Evolutionary conservation across 176 grass and related monocot species (phyloP).

Genomic region (Oryza glumipatula): DNA sequence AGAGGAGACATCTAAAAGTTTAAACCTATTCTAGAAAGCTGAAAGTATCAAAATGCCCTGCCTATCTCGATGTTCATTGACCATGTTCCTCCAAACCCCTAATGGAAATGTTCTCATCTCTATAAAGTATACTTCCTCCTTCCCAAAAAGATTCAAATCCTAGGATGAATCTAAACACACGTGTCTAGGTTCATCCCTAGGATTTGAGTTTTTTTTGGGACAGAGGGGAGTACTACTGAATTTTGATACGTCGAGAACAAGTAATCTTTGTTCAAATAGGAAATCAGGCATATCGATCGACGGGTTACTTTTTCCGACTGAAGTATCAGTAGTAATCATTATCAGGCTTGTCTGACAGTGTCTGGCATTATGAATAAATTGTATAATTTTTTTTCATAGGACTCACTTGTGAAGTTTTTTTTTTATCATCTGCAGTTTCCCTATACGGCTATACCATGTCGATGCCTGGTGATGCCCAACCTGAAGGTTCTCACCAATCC

Average conservation of each 20-base stretch:
- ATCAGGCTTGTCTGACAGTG: background rate
- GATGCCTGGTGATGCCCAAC: constrained; percentile 6
- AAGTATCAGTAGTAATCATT: background rate
- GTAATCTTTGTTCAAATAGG: background rate
- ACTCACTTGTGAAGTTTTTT: background rate
- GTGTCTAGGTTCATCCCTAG: too few relatives aligned
- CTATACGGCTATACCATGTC: background rate
- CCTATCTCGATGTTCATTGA: background rate
- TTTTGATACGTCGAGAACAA: background rate
- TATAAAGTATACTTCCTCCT: background rate
- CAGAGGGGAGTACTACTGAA: background rate
- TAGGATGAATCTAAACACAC: too few relatives aligned
- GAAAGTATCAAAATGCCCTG: background rate
- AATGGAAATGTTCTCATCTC: background rate
- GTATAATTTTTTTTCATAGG: background rate
- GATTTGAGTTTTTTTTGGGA: too few relatives aligned
- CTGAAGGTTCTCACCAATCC: constrained; percentile 29
- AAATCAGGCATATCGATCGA: background rate
- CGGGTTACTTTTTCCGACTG: background rate
- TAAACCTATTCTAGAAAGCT: background rate
- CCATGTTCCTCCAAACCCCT: background rate
- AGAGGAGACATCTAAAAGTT: background rate
- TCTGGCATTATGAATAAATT: background rate
- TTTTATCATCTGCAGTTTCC: constrained; percentile 32
- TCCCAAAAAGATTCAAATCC: too few relatives aligned